Percentiles rank a stretch among this genome's conserved stretches.
These are phyloP conservation scores for Sphaerosporella brunnea DNA, from an alignment of 495 filamentous ascomycete genomes.

Conservation along the genomic window DNA sequence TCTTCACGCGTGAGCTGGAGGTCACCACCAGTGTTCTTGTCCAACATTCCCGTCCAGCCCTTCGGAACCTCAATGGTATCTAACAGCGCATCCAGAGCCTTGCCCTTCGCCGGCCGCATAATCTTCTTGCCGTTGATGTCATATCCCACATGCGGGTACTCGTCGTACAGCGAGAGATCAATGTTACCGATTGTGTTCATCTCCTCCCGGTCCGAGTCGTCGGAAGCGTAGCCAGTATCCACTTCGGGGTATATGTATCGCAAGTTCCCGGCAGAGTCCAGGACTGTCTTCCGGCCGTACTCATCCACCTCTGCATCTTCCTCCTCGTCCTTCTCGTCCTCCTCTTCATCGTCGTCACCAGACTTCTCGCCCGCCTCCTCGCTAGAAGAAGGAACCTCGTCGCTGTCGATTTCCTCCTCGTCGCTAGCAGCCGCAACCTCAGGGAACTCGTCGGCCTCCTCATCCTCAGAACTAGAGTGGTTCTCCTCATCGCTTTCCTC, in stretches of 20 bases:
- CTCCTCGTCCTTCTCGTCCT: not conserved
- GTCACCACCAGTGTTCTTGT: constrained; percentile 81
- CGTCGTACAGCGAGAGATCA: constrained; percentile 83
- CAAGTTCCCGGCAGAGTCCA: constrained; percentile 55
- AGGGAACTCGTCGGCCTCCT: constrained; percentile 32
- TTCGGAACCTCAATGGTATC: constrained; percentile 96
- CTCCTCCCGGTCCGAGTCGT: constrained; percentile 68
- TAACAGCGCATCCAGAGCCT: constrained; percentile 80
- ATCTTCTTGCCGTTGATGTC: constrained; percentile 98
- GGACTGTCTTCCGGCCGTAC: constrained; percentile 27
- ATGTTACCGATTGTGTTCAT: constrained; percentile 91
- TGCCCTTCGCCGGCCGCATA: constrained; percentile 82
- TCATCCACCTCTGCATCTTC: constrained; percentile 8
- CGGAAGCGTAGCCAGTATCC: constrained; percentile 87
- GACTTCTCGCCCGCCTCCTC: not conserved
- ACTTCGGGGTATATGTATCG: constrained; percentile 75
- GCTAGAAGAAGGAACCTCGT: not conserved
- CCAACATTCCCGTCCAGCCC: constrained; percentile 92
- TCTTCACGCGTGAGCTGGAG: constrained; percentile 75
- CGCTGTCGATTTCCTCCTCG: constrained; percentile 2
- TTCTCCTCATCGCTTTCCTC: constrained; percentile 37
- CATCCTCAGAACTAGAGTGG: constrained; percentile 23
- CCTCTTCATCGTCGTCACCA: too few relatives aligned
- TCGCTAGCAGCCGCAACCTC: constrained; percentile 2
- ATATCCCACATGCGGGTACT: constrained; percentile 95